Base-by-base conservation (phyloP, 768 basidiomycete genomes). In the Agrocybe chaxingu region DNA sequence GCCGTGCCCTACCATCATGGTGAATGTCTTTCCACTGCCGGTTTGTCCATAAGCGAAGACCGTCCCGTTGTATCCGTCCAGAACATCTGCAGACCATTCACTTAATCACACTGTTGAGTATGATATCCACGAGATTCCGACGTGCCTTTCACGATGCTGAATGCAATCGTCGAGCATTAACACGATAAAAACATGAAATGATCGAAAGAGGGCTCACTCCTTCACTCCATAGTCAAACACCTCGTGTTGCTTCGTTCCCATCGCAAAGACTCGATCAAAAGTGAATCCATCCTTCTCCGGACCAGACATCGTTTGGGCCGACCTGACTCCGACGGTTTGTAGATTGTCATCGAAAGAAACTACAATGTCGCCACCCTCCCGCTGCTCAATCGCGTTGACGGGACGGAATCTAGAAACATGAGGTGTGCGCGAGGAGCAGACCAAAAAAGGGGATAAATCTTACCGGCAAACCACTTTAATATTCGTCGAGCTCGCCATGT, bases 381-480 rank as follows among this genome's bases (percentile, higher is more conserved):
- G 81, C 53, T 80, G 70, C 70, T 99, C 97, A 62, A 96, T 84
- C 51, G 92, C 74, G 72, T 99, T 99, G 55, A 89, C 81, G 5
- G 97, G 97, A 56, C 97, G 93, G 72, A 98, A 99, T 51, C 96
- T 95, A 62, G 32, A 11, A 49, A 33, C 42, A 52, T 61, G 48
- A 62, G 39, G 34, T 53, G 48, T 41, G 31, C 29, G 49, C 33
- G 38, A 18, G 24, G 8, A 18, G 12, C 11, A 50, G 9, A 37
- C 35, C 32, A n/a, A 8, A 30, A 11, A 29, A n/a, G 32, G 24
- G 16, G 11, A 34, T 19, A n/a, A 18, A 34, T 72, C 92, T 59
- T 60, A 95, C 96, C 96, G 92, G 80, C 96, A 98, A 57, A 99
- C 92, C 65, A 99, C 97, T 78, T 98, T 96, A 80, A 96, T 94